Conservation (phyloP, 306 rosid species). For the Lathyrus sativus region DNA sequence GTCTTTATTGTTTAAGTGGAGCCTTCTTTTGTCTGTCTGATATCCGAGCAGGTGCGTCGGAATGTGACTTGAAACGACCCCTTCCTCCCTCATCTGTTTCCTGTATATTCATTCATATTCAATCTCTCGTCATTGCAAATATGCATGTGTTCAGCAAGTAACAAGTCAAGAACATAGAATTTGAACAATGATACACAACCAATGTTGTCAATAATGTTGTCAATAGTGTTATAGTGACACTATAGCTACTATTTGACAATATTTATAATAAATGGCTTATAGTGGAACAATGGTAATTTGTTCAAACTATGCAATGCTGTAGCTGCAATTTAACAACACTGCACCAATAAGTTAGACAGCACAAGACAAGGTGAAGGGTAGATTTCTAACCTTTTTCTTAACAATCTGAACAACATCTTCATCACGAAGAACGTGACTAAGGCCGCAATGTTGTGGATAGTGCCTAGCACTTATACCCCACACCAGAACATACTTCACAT, state of each 20-base stretch:
- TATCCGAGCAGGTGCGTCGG: constrained; percentile 89
- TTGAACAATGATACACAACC: constrained; percentile 10
- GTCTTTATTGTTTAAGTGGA: constrained; percentile 68
- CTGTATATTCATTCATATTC: constrained; percentile 46
- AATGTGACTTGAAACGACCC: constrained; percentile 96
- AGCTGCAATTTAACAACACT: neutral
- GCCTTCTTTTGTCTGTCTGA: constrained; percentile 98
- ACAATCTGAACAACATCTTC: constrained; percentile 98
- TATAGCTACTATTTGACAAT: neutral
- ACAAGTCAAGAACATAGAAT: constrained; percentile 9
- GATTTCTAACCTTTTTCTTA: constrained; percentile 83
- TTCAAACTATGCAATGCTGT: neutral
- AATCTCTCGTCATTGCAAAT: constrained; percentile 25
- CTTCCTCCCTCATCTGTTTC: constrained; percentile 91
- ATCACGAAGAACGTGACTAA: constrained; percentile 70
- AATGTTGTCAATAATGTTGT: neutral
- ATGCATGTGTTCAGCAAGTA: constrained; percentile 8
- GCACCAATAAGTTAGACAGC: constrained; percentile 16
- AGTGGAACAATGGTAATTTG: neutral
- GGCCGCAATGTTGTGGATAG: constrained; percentile 96
- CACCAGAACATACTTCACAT: constrained; percentile 93
- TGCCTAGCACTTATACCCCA: constrained; percentile 98
- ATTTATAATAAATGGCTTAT: no score
- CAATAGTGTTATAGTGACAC: neutral
- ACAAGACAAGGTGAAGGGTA: no score